Percentiles rank a stretch among this genome's conserved stretches.
Evolutionary conservation across 2,329 filamentous ascomycete genomes (phyloP).

Genomic region (Ceratocystis smalleyi): DNA sequence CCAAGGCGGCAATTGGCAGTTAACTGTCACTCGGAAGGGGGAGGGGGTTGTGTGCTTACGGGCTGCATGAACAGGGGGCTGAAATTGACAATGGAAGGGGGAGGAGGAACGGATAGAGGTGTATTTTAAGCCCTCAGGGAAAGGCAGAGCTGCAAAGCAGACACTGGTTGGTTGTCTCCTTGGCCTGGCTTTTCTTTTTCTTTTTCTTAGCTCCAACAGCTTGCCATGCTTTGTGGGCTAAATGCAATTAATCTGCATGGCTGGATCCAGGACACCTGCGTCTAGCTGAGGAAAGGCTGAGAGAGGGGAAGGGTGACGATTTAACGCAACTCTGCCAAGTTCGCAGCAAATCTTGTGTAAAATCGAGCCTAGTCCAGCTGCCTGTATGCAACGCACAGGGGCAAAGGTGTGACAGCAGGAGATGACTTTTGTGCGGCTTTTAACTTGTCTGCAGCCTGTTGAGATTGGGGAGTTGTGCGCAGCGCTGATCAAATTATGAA

Average conservation of each 20-base stretch:
- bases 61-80: not conserved
- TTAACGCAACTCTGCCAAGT: not conserved
- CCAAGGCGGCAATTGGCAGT: not conserved
- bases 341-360: not conserved
- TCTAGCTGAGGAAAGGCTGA: not conserved
- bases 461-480: not conserved
- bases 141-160: not conserved
- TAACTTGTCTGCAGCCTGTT: not conserved
- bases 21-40: not conserved
- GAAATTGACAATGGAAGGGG: not conserved
- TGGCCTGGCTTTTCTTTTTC: not conserved
- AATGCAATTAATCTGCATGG: not conserved
- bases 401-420: not conserved
- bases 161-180: not conserved
- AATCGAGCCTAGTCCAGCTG: not conserved
- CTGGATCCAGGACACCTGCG: not conserved
- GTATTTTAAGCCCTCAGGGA: no score
- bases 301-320: not conserved
- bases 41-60: not conserved
- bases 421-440: not conserved
- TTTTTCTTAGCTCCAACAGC: not conserved
- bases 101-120: no score
- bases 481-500: not conserved
- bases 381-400: slow-evolving; percentile 2
- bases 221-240: not conserved